Conservation (phyloP, 2,329 filamentous ascomycete species). For the Exophiala spinifera region DNA sequence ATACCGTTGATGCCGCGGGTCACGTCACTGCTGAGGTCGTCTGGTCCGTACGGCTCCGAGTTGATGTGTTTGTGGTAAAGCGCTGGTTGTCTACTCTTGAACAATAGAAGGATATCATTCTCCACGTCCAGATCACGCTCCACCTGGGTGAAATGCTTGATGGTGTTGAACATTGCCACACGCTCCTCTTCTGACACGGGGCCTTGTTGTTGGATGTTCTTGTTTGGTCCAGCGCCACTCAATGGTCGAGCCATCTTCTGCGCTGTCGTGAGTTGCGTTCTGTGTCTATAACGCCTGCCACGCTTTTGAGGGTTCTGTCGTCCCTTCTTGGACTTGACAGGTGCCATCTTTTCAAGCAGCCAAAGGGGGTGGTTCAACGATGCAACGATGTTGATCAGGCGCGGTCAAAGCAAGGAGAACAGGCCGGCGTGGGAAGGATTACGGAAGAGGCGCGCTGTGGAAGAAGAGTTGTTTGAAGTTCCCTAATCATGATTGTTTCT, state of each 20-base stretch:
- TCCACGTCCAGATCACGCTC: not conserved
- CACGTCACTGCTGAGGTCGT: not conserved
- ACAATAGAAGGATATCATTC: not conserved
- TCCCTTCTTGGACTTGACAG: not conserved
- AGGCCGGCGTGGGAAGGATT: too few species aligned
- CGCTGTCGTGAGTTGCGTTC: not conserved
- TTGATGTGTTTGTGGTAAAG: not conserved
- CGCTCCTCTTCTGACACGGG: not conserved
- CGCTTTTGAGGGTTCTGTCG: not conserved
- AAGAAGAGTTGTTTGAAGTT: too few species aligned
- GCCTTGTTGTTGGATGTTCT: not conserved
- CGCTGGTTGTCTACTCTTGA: conserved; percentile 1
- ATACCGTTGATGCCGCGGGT: not conserved
- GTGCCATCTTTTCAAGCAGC: not conserved
- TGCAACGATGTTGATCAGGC: not conserved
- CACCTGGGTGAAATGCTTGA: not conserved
- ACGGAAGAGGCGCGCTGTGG: too few species aligned
- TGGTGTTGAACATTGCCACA: not conserved
- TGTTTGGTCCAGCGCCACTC: not conserved
- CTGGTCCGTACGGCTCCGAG: not conserved
- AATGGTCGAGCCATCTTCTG: not conserved
- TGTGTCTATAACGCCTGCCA: not conserved
- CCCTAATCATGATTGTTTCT: not conserved
- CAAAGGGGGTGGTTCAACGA: too few species aligned
- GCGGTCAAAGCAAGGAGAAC: too few species aligned